Percentiles rank a stretch among this genome's conserved stretches.
These are phyloP conservation scores for Sclerotinia trifoliorum DNA, from an alignment of 2,329 filamentous ascomycete genomes.

Conservation along the genomic window DNA sequence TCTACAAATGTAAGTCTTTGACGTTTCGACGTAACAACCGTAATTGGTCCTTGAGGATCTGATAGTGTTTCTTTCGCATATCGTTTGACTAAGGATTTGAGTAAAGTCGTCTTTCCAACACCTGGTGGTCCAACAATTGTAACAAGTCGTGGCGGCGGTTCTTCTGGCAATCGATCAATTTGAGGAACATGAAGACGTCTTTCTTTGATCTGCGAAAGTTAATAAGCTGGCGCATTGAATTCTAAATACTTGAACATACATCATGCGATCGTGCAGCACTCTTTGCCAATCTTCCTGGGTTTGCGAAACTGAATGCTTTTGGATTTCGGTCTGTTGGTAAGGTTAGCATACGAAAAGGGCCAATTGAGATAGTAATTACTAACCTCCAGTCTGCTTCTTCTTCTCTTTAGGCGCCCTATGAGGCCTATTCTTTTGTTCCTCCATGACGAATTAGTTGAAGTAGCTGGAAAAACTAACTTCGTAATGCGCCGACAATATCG, in stretches of 20 bases:
- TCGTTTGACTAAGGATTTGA: slow-evolving; percentile 89
- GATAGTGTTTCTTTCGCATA: slow-evolving; percentile 95
- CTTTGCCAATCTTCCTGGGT: slow-evolving; percentile 41
- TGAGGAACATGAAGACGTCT: slow-evolving; percentile 94
- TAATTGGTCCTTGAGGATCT: slow-evolving; percentile 86
- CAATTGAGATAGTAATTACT: slow-evolving; percentile 26
- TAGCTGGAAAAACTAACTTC: slow-evolving; percentile 7
- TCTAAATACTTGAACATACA: slow-evolving; percentile 41
- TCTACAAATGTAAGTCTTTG: slow-evolving; percentile 93
- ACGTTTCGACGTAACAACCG: slow-evolving; percentile 94
- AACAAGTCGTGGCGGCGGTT: slow-evolving; percentile 89
- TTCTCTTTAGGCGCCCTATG: slow-evolving; percentile 89
- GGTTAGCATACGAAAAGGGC: slow-evolving; percentile 18
- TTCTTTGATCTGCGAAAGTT: slow-evolving; percentile 71
- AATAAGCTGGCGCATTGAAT: slow-evolving; percentile 13
- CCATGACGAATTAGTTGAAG: slow-evolving; percentile 53
- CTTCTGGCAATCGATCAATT: slow-evolving; percentile 92
- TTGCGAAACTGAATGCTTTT: slow-evolving; percentile 42
- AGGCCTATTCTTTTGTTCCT: slow-evolving; percentile 79
- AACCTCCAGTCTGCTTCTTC: slow-evolving; percentile 69
- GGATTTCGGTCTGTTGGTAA: slow-evolving; percentile 38
- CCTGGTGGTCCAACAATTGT: slow-evolving; percentile 93
- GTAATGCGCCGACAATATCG: slow-evolving; percentile 15
- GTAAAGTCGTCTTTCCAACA: slow-evolving; percentile 90
- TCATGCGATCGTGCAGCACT: slow-evolving; percentile 53